Percentiles rank a stretch among this genome's conserved stretches.
Conservation (phyloP, 2,329 filamentous ascomycete species). For the Aureobasidium sp. region DNA sequence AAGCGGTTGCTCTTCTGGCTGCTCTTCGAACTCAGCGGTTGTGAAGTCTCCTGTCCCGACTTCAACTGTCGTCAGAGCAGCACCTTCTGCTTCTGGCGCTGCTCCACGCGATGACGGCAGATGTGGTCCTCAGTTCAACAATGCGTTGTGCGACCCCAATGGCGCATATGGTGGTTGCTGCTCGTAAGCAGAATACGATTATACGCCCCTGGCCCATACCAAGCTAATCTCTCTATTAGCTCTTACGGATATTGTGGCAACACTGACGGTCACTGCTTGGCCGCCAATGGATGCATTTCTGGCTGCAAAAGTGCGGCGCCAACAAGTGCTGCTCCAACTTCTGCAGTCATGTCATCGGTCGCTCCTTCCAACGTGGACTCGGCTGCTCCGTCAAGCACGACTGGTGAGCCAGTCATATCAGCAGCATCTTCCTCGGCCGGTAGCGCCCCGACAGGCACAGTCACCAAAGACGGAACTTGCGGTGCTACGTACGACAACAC, state of each 20-base stretch:
- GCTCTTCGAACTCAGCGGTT: constrained; percentile 16
- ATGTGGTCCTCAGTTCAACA: constrained; percentile 32
- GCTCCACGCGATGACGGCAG: constrained; percentile 28
- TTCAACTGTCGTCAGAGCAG: neutral
- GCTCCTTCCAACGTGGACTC: constrained; percentile 15
- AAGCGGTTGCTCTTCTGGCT: constrained; percentile 29
- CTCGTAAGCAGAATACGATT: constrained; percentile 5
- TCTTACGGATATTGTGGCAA: constrained; percentile 25
- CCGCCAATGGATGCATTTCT: constrained; percentile 30
- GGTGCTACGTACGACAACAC: constrained; percentile 41
- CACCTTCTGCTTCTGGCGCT: neutral
- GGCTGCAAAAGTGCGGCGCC: constrained; percentile 26
- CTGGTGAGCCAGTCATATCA: constrained; percentile 22
- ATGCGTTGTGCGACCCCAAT: constrained; percentile 31
- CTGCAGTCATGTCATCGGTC: neutral
- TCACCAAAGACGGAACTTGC: constrained; percentile 46
- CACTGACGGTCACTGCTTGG: constrained; percentile 26
- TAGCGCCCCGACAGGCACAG: constrained; percentile 21
- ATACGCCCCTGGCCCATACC: no score
- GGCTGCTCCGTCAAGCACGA: constrained; percentile 13
- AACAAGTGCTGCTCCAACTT: constrained; percentile 6
- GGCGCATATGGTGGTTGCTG: constrained; percentile 34
- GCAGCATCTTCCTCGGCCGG: constrained; percentile 22
- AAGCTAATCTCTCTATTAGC: constrained; percentile 12
- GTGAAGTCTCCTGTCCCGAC: neutral